Evolutionary conservation across 148 eudicot species (phyloP).

Genomic region (Heliamphora exappendiculata): DNA sequence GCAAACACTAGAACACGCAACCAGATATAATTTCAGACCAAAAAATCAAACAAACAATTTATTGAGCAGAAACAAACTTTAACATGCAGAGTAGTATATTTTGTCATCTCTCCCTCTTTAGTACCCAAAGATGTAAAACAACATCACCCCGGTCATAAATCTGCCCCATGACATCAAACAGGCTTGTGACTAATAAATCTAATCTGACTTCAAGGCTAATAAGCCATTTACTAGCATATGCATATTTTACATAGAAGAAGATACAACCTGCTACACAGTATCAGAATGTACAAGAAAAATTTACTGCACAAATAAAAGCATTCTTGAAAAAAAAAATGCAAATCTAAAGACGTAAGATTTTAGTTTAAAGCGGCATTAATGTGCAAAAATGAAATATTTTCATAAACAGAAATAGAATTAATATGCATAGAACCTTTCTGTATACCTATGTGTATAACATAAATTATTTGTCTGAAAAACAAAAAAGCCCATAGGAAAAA

Average conservation of each 20-base stretch:
- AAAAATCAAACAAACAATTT: neutral
- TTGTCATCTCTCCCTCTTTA: neutral
- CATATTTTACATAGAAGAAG: neutral
- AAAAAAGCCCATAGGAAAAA: neutral
- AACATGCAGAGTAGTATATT: neutral
- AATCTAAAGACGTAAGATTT: neutral
- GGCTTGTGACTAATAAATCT: neutral
- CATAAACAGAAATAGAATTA: neutral
- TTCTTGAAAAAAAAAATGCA: neutral
- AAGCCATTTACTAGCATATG: neutral
- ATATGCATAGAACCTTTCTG: too few relatives aligned
- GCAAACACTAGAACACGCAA: neutral
- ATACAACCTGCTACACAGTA: too few relatives aligned
- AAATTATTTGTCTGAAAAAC: too few relatives aligned
- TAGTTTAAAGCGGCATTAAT: neutral
- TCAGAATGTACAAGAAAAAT: neutral
- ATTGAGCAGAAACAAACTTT: neutral
- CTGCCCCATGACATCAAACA: neutral
- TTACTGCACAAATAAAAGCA: neutral
- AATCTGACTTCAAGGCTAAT: neutral
- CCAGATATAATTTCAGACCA: neutral
- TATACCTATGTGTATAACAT: too few relatives aligned
- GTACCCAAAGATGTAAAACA: neutral
- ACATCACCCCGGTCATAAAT: neutral
- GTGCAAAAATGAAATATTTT: neutral